Conservation (phyloP, 805 yeast species). For the Lipomyces lipofer region DNA sequence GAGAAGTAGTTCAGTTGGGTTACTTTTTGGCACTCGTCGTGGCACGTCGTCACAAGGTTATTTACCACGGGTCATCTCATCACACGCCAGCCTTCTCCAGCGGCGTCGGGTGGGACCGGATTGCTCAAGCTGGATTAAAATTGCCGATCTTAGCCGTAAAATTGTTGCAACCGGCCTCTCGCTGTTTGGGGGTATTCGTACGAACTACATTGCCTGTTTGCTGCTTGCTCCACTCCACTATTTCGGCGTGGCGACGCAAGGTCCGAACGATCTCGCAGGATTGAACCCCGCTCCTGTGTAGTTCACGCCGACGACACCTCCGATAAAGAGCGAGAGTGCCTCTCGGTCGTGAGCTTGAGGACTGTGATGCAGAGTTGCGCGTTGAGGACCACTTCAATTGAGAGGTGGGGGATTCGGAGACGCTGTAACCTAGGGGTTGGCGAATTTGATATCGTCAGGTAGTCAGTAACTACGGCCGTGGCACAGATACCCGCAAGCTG, state of each 20-base stretch:
- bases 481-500: slow-evolving; percentile 91
- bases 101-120: too few relatives aligned
- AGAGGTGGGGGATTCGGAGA: slow-evolving; percentile 69
- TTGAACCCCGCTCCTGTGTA: slow-evolving; percentile 90
- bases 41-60: too few relatives aligned
- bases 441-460: slow-evolving; percentile 72
- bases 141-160: too few relatives aligned
- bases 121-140: too few relatives aligned
- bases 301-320: slow-evolving; percentile 76
- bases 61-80: too few relatives aligned
- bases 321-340: slow-evolving; percentile 75
- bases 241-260: slow-evolving; percentile 67
- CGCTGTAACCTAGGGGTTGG: slow-evolving; percentile 72
- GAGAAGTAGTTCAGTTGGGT: too few relatives aligned
- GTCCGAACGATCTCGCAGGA: slow-evolving; percentile 89
- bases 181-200: too few relatives aligned
- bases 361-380: slow-evolving; percentile 73
- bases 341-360: slow-evolving; percentile 79
- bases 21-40: too few relatives aligned
- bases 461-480: slow-evolving; percentile 83
- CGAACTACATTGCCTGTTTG: too few relatives aligned
- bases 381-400: slow-evolving; percentile 81
- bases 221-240: too few relatives aligned
- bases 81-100: too few relatives aligned
- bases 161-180: too few relatives aligned